Evolutionary conservation across 306 rosid genomes (phyloP).

Genomic region (Trichosanthes truncata): DNA sequence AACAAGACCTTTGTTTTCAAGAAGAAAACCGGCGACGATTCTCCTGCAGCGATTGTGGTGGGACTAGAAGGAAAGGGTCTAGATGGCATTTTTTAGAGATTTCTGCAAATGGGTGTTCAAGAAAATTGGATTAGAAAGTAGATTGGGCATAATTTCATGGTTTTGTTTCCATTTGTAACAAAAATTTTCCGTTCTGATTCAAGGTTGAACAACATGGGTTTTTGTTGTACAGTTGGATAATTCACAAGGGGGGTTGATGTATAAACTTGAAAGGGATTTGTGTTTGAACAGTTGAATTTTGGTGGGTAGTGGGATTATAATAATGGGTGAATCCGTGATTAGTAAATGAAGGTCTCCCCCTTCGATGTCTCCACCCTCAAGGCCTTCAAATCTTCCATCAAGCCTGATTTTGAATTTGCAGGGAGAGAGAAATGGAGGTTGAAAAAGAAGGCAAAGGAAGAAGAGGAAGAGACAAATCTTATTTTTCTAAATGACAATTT

Average conservation of each 20-base stretch:
- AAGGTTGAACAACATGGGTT: slow-evolving; percentile 23
- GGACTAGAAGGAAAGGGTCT: slow-evolving; percentile 41
- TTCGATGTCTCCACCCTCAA: too few relatives aligned
- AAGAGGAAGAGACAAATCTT: too few relatives aligned
- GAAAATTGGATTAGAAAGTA: slow-evolving; percentile 6
- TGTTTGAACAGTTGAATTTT: slow-evolving; percentile 23
- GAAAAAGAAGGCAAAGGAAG: too few relatives aligned
- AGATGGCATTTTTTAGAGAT: slow-evolving; percentile 50
- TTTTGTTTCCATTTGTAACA: not conserved
- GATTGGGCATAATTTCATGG: slow-evolving; percentile 18
- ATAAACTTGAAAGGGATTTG: slow-evolving; percentile 7
- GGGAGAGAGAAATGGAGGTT: too few relatives aligned
- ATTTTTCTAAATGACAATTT: too few relatives aligned
- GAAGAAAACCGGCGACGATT: slow-evolving; percentile 22
- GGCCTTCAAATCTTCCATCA: too few relatives aligned
- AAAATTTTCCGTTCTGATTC: not conserved
- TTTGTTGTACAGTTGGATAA: slow-evolving; percentile 69
- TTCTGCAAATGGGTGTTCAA: slow-evolving; percentile 15
- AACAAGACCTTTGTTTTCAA: slow-evolving; percentile 55
- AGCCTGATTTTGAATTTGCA: too few relatives aligned
- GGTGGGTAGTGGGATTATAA: not conserved
- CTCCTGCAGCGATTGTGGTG: not conserved
- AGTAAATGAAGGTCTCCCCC: slow-evolving; percentile 26
- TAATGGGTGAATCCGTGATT: slow-evolving; percentile 24
- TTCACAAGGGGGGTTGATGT: slow-evolving; percentile 15